Evolutionary conservation across 257 asterid species (phyloP).

Genomic region (Linderniella brevidens): DNA sequence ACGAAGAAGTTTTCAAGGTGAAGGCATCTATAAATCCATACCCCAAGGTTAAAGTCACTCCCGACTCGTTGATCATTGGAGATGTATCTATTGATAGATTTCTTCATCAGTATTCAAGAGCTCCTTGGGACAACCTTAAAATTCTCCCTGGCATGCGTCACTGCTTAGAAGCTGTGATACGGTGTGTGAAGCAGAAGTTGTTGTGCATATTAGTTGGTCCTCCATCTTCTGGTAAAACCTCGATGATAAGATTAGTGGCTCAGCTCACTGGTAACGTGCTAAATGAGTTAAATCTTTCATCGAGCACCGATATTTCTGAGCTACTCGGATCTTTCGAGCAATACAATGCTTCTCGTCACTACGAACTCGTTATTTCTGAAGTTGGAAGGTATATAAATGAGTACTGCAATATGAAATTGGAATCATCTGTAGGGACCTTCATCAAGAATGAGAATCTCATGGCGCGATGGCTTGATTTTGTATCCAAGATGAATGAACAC

Average conservation of each 20-base stretch:
- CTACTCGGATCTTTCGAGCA: constrained; percentile 98
- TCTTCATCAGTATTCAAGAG: constrained; percentile 27
- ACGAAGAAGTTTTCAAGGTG: constrained; percentile 46
- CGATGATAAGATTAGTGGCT: constrained; percentile 59
- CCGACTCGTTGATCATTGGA: constrained; percentile 37
- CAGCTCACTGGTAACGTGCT: constrained; percentile 78
- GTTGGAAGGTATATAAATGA: constrained; percentile 64
- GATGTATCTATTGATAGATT: constrained; percentile 42
- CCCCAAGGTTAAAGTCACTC: constrained; percentile 57
- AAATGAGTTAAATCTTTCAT: constrained; percentile 80
- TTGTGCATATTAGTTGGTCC: constrained; percentile 91
- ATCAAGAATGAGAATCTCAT: constrained; percentile 28
- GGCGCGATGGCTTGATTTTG: constrained; percentile 55
- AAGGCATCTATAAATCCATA: constrained; percentile 42
- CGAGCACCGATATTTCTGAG: constrained; percentile 90
- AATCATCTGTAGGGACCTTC: constrained; percentile 31
- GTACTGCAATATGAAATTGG: constrained; percentile 48
- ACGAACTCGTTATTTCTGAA: constrained; percentile 39
- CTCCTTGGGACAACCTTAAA: constrained; percentile 33
- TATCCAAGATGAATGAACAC: constrained; percentile 18
- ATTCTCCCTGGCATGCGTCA: constrained; percentile 56
- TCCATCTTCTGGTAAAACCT: constrained; percentile 83
- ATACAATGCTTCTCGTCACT: constrained; percentile 63
- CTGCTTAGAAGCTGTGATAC: constrained; percentile 54
- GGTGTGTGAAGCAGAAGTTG: constrained; percentile 79